A percentile compares a stretch with the other conserved stretches of the same genome.
These are phyloP conservation scores for Saitozyma podzolica DNA, from an alignment of 768 basidiomycete genomes.

Conservation along the genomic window DNA sequence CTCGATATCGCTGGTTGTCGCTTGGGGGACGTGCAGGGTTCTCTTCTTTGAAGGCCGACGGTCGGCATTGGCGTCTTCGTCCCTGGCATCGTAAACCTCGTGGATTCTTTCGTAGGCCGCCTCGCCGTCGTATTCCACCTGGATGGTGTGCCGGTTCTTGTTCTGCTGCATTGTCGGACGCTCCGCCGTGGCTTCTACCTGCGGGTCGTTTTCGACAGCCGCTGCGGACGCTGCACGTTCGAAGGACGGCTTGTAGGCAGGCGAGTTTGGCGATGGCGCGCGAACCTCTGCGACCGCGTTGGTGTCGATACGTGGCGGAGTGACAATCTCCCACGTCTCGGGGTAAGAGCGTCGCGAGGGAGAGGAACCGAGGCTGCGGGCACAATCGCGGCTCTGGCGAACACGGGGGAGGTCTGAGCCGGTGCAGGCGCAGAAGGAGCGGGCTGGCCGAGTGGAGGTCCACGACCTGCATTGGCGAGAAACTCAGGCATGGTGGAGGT, in stretches of 20 bases:
- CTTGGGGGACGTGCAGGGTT: too few species aligned
- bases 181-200: slow-evolving; percentile 7
- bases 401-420: slow-evolving; percentile 2
- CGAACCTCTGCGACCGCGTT: slow-evolving; percentile 10
- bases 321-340: background rate
- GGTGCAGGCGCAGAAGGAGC: slow-evolving; percentile 22
- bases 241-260: background rate
- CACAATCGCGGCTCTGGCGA: slow-evolving; percentile 1
- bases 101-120: slow-evolving; percentile 42
- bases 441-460: slow-evolving; percentile 6
- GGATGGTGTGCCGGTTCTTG: slow-evolving; percentile 84
- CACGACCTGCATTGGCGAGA: slow-evolving; percentile 40
- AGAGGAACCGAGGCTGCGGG: background rate
- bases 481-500: slow-evolving; percentile 39
- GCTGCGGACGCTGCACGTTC: background rate
- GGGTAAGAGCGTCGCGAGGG: too few species aligned
- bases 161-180: slow-evolving; percentile 39
- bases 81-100: slow-evolving; percentile 9
- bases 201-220: slow-evolving; percentile 33
- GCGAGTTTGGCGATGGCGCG: background rate
- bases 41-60: too few species aligned
- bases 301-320: slow-evolving; percentile 1
- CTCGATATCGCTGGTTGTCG: slow-evolving; percentile 9
- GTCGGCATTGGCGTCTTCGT: too few species aligned
- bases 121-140: slow-evolving; percentile 85